Evolutionary conservation across 2,329 filamentous ascomycete species (phyloP).

Genomic region (Coleophoma cylindrospora): DNA sequence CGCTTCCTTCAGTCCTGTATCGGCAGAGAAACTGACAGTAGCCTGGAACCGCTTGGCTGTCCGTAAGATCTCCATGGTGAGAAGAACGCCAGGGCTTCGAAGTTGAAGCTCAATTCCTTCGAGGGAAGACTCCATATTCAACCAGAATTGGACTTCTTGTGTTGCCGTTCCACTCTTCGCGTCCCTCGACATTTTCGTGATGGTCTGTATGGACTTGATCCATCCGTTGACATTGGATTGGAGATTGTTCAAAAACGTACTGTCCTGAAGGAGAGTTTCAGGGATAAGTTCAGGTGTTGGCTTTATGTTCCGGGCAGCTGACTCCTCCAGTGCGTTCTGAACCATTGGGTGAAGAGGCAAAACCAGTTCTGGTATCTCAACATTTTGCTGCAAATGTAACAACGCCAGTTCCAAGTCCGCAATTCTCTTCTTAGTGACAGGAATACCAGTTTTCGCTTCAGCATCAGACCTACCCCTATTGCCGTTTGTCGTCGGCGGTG

Average conservation of each 20-base stretch:
- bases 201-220: constrained; percentile 97
- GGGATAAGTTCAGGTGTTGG: constrained; percentile 78
- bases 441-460: constrained; percentile 90
- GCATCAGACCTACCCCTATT: constrained; percentile 73
- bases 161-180: constrained; percentile 73
- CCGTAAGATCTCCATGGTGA: constrained; percentile 93
- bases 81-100: constrained; percentile 76
- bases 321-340: constrained; percentile 77
- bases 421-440: constrained; percentile 95
- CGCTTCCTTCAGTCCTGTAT: constrained; percentile 93
- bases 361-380: constrained; percentile 90
- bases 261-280: constrained; percentile 73
- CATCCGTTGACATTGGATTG: constrained; percentile 93
- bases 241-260: constrained; percentile 85
- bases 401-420: constrained; percentile 90
- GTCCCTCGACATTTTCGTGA: constrained; percentile 91
- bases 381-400: constrained; percentile 91
- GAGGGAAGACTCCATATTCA: constrained; percentile 91
- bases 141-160: constrained; percentile 98
- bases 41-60: constrained; percentile 98
- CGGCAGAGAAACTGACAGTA: constrained; percentile 91
- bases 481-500: constrained; percentile 61
- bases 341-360: constrained; percentile 86
- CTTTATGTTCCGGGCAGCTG: constrained; percentile 59
- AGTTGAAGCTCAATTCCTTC: constrained; percentile 90